A percentile compares a stretch with the other conserved stretches of the same genome.
Conservation (phyloP, 805 yeast genomes). For the Cyberlindnera euphorbiiphila region DNA sequence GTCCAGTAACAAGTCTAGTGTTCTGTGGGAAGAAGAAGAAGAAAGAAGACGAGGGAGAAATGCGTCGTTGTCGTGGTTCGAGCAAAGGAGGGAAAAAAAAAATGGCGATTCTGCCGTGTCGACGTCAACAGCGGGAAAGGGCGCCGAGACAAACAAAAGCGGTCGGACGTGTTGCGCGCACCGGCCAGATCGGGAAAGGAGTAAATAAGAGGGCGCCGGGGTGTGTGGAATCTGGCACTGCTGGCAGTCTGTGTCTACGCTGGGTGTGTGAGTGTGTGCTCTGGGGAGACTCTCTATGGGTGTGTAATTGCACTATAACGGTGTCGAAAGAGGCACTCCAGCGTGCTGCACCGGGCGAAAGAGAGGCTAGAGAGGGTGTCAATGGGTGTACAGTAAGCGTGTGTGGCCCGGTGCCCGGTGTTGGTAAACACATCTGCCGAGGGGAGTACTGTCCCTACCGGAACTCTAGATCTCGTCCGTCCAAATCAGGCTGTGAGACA, state of each 20-base stretch:
- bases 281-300: no score
- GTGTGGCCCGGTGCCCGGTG: no score
- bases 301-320: no score
- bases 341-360: no score
- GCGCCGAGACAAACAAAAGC: not conserved
- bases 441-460: not conserved
- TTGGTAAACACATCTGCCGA: no score
- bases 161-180: not conserved
- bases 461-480: not conserved
- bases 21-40: slow-evolving; percentile 5
- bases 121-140: slow-evolving; percentile 8
- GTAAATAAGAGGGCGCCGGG: slow-evolving; percentile 1
- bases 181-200: not conserved
- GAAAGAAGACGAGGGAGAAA: not conserved
- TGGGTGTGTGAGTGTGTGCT: no score
- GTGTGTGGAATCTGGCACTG: no score
- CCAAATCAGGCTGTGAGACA: not conserved
- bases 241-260: no score
- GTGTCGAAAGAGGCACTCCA: no score
- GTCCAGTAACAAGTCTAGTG: slow-evolving; percentile 13
- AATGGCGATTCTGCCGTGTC: slow-evolving; percentile 3
- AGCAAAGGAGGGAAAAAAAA: slow-evolving; percentile 1
- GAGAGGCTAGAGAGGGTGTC: no score
- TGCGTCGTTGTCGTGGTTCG: not conserved
- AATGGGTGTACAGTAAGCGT: no score